Percentiles rank a stretch among this genome's conserved stretches.
phyloP scores from a whole-genome alignment of 805 yeast species.

The Spathaspora hagerdaliae region DNA sequence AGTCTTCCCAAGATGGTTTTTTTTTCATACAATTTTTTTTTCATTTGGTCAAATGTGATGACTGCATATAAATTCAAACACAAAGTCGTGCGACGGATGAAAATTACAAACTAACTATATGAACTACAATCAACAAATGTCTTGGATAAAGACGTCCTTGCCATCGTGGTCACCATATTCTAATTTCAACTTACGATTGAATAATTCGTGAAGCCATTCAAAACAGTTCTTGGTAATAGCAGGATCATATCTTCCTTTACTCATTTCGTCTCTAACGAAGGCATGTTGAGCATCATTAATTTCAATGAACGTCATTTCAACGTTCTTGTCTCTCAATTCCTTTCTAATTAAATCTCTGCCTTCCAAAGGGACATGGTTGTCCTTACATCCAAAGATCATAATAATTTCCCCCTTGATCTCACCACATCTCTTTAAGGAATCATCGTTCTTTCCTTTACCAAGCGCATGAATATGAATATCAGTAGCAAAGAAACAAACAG shows the following conservation, averaged over 20 bases:
- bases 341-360: constrained; percentile 72
- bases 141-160: constrained; percentile 46
- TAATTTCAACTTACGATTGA: constrained; percentile 60
- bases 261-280: constrained; percentile 70
- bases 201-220: constrained; percentile 66
- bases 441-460: constrained; percentile 63
- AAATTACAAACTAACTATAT: too few species aligned
- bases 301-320: constrained; percentile 68
- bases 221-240: constrained; percentile 66
- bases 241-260: constrained; percentile 82
- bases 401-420: constrained; percentile 58
- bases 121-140: constrained; percentile 48
- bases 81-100: too few species aligned
- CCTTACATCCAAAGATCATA: constrained; percentile 73
- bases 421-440: constrained; percentile 54
- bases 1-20: neutral
- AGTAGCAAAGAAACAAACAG: constrained; percentile 76
- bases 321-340: constrained; percentile 53
- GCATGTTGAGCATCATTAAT: constrained; percentile 81
- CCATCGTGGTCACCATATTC: constrained; percentile 66
- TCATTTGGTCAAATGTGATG: neutral
- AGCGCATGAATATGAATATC: constrained; percentile 69
- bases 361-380: constrained; percentile 73
- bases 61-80: too few species aligned
- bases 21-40: neutral